Evolutionary conservation across 192 early-diverging fungal species (phyloP), one percentile per base, ranked within the genome.

Genomic region (Coemansia sp.): DNA sequence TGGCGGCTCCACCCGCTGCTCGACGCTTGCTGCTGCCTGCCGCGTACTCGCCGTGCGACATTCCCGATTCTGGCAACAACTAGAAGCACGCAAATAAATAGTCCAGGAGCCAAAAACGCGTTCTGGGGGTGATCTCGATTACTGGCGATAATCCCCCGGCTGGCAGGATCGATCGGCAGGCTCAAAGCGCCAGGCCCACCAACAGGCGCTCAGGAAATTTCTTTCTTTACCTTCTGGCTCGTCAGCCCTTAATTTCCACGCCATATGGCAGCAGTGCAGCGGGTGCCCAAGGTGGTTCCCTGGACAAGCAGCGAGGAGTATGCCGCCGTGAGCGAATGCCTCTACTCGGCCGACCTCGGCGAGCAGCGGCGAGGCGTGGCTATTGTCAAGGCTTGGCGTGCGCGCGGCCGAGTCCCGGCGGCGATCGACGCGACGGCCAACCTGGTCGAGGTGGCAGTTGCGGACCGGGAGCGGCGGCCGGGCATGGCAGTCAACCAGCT

Each of bases 251-350:
- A 19, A 45, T 47, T 30, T 17, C 13, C 27, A 26, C 5, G n/a
- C n/a, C 32, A 62, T 75, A n/a, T n/a, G n/a, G n/a, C n/a, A n/a
- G n/a, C n/a, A n/a, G n/a, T n/a, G 60, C 35, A 47, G 6, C 48
- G 34, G 26, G 41, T 55, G 17, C 65, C 72, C 10, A 60, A 57
- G 33, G 38, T 75, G 11, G 72, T 75, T 19, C 56, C 72, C 19
- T 75, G 72, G 72, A 44, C 72, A 5, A 68, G 65, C 49, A 60
- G 60, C 4, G 72, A 51, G n/a, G 72, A 75, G 57, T 75, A 65
- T 23, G 37, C 60, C 46, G 27, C 26, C 10, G 65, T 60, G 2
- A 51, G 50, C 20, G 56, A 56, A 20, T 29, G 44, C 13, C 47
- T 75, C 25, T 75, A 68, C 51, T 60, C 65, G 21, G 26, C 51